These are phyloP conservation scores for Starmerella vitae DNA, from an alignment of 805 yeast genomes.

Conservation along the genomic window DNA sequence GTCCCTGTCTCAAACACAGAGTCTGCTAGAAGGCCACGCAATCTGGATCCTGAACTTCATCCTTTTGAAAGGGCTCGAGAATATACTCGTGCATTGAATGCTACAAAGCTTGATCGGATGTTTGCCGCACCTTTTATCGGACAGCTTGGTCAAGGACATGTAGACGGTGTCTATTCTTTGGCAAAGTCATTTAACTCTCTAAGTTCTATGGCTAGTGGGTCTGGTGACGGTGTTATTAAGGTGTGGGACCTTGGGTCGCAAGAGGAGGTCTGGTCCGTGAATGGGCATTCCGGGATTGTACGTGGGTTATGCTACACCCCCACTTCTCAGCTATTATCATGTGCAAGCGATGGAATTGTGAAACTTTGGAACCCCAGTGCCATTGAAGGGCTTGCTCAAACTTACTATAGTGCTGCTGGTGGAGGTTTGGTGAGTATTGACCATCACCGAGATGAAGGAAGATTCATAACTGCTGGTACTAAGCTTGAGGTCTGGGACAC, in stretches of 20 bases:
- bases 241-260: conserved; percentile 83
- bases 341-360: conserved; percentile 82
- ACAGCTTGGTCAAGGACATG: conserved; percentile 86
- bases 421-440: conserved; percentile 76
- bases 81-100: conserved; percentile 85
- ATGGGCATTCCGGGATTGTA: conserved; percentile 84
- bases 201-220: conserved; percentile 73
- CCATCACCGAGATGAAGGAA: conserved; percentile 59
- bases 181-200: conserved; percentile 63
- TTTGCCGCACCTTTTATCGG: conserved; percentile 97
- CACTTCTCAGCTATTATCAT: conserved; percentile 49
- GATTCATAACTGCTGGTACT: conserved; percentile 88
- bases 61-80: conserved; percentile 97
- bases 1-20: conserved; percentile 87
- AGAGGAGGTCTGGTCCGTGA: conserved; percentile 59
- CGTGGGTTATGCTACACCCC: conserved; percentile 74
- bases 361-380: conserved; percentile 64
- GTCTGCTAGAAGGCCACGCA: conserved; percentile 74
- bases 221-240: conserved; percentile 90
- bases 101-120: conserved; percentile 89
- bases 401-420: conserved; percentile 53
- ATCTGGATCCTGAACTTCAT: conserved; percentile 84
- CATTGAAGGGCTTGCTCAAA: conserved; percentile 51
- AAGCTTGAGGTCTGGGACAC: conserved; percentile 86
- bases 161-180: conserved; percentile 82